A percentile compares a stretch with the other conserved stretches of the same genome.
phyloP scores from a whole-genome alignment of 371 early-diverging fungal genomes.

The Phascolomyces articulosus region DNA sequence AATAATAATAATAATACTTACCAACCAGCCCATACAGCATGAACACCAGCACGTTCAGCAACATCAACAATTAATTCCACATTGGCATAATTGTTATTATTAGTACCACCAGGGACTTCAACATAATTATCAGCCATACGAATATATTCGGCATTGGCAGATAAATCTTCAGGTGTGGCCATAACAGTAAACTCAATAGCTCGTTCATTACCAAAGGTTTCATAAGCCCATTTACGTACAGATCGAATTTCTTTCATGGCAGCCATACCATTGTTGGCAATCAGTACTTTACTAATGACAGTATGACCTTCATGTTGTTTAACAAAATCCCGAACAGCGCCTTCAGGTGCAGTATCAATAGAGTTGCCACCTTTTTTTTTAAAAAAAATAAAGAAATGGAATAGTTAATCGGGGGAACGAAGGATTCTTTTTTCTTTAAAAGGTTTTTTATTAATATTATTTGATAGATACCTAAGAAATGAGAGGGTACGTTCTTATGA shows the following conservation, averaged over 20 bases:
- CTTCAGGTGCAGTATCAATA: constrained; percentile 56
- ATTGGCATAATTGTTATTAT: constrained; percentile 98
- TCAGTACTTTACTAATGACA: constrained; percentile 87
- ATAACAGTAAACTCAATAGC: constrained; percentile 97
- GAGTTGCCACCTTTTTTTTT: constrained; percentile 60
- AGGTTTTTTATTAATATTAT: neutral
- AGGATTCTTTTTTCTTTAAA: constrained; percentile 30
- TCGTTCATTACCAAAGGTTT: constrained; percentile 95
- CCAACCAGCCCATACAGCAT: constrained; percentile 78
- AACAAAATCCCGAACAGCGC: constrained; percentile 76
- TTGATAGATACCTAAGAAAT: constrained; percentile 19
- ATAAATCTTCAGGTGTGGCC: constrained; percentile 98
- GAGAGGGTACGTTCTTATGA: constrained; percentile 21
- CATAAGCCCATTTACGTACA: constrained; percentile 98
- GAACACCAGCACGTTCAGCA: constrained; percentile 94
- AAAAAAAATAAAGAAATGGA: too few relatives aligned
- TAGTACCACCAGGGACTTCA: constrained; percentile 95
- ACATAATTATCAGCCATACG: constrained; percentile 98
- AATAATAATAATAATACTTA: too few relatives aligned
- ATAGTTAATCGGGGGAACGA: too few relatives aligned
- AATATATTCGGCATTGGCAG: constrained; percentile 97
- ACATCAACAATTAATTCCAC: constrained; percentile 97
- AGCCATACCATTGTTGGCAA: constrained; percentile 99
- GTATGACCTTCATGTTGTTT: constrained; percentile 83
- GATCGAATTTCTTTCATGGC: constrained; percentile 99